Evolutionary conservation across 306 rosid genomes (phyloP).

Genomic region (Malus sylvestris): DNA sequence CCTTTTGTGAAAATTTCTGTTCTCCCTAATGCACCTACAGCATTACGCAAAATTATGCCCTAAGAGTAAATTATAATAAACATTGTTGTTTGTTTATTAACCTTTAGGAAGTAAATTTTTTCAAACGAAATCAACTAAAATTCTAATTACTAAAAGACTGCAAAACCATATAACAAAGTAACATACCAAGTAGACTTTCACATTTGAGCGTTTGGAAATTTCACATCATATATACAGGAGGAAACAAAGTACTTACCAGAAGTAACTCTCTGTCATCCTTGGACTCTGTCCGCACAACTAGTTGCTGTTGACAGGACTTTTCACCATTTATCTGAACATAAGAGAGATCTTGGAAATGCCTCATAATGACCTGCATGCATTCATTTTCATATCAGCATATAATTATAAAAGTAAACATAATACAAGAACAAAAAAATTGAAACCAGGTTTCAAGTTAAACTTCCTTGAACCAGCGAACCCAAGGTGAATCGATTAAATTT

Average conservation of each 20-base stretch:
- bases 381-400: constrained; percentile 2
- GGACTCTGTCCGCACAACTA: constrained; percentile 64
- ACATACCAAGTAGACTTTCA: background rate
- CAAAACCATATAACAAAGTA: constrained; percentile 1
- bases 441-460: background rate
- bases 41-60: background rate
- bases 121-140: background rate
- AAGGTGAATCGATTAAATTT: background rate
- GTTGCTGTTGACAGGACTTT: constrained; percentile 38
- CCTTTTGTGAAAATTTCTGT: background rate
- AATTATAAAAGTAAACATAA: background rate
- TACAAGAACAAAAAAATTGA: background rate
- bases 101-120: background rate
- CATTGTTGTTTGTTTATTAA: background rate
- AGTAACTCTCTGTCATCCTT: constrained; percentile 58
- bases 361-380: constrained; percentile 62
- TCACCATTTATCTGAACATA: constrained; percentile 44
- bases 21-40: background rate
- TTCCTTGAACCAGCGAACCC: background rate
- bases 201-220: background rate
- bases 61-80: background rate
- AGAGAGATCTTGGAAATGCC: constrained; percentile 63
- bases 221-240: background rate
- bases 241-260: constrained; percentile 43
- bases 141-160: background rate